Conservation (phyloP, 441 rosid genomes). For the Aleurites moluccanus region DNA sequence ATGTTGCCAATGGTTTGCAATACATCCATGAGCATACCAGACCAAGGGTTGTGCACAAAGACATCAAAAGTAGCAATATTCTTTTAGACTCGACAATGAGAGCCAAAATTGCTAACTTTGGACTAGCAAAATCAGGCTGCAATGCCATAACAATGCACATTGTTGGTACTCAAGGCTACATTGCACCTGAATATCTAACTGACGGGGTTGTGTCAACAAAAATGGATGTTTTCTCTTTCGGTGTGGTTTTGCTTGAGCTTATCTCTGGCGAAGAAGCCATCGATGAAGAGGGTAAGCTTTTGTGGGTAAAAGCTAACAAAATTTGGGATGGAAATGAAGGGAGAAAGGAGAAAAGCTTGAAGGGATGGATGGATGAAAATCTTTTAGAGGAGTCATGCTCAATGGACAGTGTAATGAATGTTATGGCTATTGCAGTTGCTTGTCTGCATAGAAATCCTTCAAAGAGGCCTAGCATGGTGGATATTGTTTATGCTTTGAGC, state of each 20-base stretch:
- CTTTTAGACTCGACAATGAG: slow-evolving; percentile 57
- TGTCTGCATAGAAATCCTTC: slow-evolving; percentile 51
- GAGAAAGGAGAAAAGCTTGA: slow-evolving; percentile 33
- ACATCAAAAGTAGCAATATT: slow-evolving; percentile 66
- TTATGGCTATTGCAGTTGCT: slow-evolving; percentile 50
- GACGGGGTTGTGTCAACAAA: slow-evolving; percentile 64
- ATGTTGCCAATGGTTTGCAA: slow-evolving; percentile 65
- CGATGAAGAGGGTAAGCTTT: slow-evolving; percentile 46
- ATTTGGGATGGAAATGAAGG: slow-evolving; percentile 42
- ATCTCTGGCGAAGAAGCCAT: slow-evolving; percentile 52
- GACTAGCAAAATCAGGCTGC: slow-evolving; percentile 70
- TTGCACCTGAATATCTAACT: slow-evolving; percentile 61
- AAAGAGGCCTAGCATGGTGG: slow-evolving; percentile 65
- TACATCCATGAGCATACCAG: slow-evolving; percentile 70
- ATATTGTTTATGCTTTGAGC: slow-evolving; percentile 58
- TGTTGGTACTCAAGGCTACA: slow-evolving; percentile 71
- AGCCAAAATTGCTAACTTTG: slow-evolving; percentile 71
- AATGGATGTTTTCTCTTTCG: slow-evolving; percentile 67
- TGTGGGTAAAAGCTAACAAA: slow-evolving; percentile 44
- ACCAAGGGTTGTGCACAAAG: slow-evolving; percentile 65
- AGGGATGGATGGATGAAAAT: slow-evolving; percentile 42
- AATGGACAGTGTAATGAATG: slow-evolving; percentile 50
- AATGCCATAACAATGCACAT: slow-evolving; percentile 72
- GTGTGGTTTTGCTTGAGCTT: slow-evolving; percentile 69
- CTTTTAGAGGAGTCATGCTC: slow-evolving; percentile 38